Base-by-base conservation (phyloP, 345 rosid species). In the Eucalyptus pumila region DNA sequence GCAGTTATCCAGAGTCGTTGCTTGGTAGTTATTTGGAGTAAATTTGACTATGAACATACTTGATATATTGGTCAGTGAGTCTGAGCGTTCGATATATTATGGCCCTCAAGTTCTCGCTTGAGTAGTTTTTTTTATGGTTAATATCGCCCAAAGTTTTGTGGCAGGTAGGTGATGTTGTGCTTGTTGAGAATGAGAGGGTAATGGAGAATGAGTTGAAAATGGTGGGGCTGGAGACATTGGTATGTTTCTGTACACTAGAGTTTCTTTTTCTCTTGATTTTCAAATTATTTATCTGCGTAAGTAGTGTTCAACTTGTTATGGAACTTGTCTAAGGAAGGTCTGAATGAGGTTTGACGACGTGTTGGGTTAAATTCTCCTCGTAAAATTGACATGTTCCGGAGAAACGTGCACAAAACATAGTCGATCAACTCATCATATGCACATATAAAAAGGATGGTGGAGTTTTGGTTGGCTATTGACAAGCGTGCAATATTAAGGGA, bases 111-210 rank as follows among this genome's bases (percentile, higher is more conserved):
- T 76, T 37, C 27, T 40, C 1, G 47, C 27, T 40, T 40, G 27
- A 76, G 30, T 23, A 24, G 26, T 76, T 76, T 76, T 14, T 37
- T 72, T 76, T 0, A 37, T 76, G 16, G 85, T 76, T 76, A 21
- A 40, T 11, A 76, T 37, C 3, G 47, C 15, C 47, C 15, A 76
- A 76, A 76, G 27, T 37, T 40, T 76, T 76, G 30, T 76, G 13
- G 85, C 87, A 96, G 99, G 96, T 97, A 54, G 99, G 98, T 90
- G 98, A 96, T 93, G 97, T 97, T 54, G 94, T 96, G 88, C 98
- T 97, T 87, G 96, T 97, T 52, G 90, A 94, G 91, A 92, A 95
- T 88, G 98, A 96, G 89, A 89, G 87, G 87, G 96, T 94, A 32
- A 72, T 92, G 91, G 98, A 95, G 80, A 93, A 87, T 91, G 96